Percentiles rank a stretch among this genome's conserved stretches.
Evolutionary conservation across 768 basidiomycete species (phyloP).

Genomic region (Mycena leptocephala): DNA sequence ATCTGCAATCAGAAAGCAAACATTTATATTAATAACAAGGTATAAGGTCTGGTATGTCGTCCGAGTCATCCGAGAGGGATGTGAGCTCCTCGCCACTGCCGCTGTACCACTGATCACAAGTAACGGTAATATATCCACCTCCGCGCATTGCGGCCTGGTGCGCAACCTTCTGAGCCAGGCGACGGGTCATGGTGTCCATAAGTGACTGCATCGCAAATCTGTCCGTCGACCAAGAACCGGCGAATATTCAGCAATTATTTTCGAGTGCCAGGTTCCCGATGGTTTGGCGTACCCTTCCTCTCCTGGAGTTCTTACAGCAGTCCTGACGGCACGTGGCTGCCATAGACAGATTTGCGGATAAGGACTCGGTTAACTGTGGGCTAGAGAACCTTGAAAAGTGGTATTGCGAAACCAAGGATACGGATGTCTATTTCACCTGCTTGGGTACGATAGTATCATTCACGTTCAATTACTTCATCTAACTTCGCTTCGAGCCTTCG

Average conservation of each 20-base stretch:
- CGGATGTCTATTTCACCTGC: constrained; percentile 29
- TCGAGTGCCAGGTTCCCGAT: constrained; percentile 28
- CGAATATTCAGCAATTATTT: constrained; percentile 33
- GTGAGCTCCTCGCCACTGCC: too few relatives aligned
- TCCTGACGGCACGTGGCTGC: too few relatives aligned
- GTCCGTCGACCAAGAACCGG: constrained; percentile 16
- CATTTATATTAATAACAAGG: too few relatives aligned
- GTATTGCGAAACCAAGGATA: constrained; percentile 33
- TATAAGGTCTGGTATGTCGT: too few relatives aligned
- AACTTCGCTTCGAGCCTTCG: not conserved
- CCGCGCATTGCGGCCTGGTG: too few relatives aligned
- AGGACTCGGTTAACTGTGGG: constrained; percentile 24
- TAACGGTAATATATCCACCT: too few relatives aligned
- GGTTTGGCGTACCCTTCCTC: constrained; percentile 34
- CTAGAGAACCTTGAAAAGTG: constrained; percentile 34
- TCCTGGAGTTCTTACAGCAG: constrained; percentile 36
- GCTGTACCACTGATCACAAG: too few relatives aligned
- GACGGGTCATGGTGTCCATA: too few relatives aligned
- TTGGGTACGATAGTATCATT: not conserved
- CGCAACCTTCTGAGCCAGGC: too few relatives aligned
- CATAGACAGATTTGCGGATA: constrained; percentile 1
- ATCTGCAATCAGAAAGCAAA: too few relatives aligned
- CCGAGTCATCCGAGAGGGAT: too few relatives aligned
- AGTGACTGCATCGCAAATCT: too few relatives aligned
- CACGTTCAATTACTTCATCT: not conserved